A percentile compares a stretch with the other conserved stretches of the same genome.
Conservation (phyloP, 805 yeast species). For the Kuraishia piskuri region DNA sequence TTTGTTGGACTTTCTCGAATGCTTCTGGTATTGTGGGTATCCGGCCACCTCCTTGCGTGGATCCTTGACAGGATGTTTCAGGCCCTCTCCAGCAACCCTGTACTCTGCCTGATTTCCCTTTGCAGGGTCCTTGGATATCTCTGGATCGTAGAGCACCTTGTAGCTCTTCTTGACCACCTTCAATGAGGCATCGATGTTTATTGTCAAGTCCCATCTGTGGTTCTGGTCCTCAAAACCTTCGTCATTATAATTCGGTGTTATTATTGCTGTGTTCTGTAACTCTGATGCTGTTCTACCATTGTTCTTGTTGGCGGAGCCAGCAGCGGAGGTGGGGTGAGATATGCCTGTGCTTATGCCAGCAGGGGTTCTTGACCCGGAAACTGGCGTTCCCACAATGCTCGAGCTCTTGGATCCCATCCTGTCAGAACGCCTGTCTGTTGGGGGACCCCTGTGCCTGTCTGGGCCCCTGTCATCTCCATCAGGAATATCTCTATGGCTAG, state of each 20-base stretch:
- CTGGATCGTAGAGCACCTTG: conserved; percentile 45
- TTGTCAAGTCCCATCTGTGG: not conserved
- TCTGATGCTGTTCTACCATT: not conserved
- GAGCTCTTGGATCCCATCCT: not conserved
- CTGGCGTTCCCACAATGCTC: not conserved
- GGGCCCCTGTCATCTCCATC: not conserved
- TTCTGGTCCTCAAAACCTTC: not conserved
- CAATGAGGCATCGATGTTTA: not conserved
- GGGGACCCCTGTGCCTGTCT: not conserved
- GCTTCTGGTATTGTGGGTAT: conserved; percentile 10
- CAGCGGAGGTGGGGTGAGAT: not conserved
- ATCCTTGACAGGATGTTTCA: conserved; percentile 21
- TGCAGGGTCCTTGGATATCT: conserved; percentile 31
- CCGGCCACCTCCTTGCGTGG: conserved; percentile 33
- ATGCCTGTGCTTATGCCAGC: no score
- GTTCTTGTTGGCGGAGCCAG: not conserved
- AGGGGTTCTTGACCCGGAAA: not conserved
- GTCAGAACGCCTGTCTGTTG: not conserved
- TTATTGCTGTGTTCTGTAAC: not conserved
- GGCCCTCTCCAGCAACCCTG: conserved; percentile 24
- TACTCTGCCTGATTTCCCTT: conserved; percentile 26
- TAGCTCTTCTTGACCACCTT: conserved; percentile 20
- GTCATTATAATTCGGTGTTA: not conserved
- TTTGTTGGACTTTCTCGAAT: conserved; percentile 12
- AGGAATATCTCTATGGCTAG: not conserved